Evolutionary conservation across 2,329 filamentous ascomycete species (phyloP), one percentile per base, ranked within the genome.

Genomic region (Fusarium buxicola): DNA sequence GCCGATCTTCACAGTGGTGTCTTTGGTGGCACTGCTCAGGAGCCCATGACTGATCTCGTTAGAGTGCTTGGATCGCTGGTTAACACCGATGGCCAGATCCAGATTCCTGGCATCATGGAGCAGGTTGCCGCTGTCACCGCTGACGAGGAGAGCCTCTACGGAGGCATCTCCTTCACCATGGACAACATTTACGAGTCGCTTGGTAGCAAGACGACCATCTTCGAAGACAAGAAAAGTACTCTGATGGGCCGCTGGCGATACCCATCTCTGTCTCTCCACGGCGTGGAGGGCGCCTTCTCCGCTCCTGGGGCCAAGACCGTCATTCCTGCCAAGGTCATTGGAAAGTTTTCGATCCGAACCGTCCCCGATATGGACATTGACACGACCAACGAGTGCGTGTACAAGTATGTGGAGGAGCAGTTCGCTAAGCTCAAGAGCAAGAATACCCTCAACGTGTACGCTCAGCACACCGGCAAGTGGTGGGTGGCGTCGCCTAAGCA

Each of bases 401-500:
- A 88, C 81, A 89, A 91, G 76, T 91, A 94, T 76, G 85, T 98
- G 65, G 86, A 94, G 74, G 88, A 91, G 65, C 88, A 91, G 68
- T 97, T 96, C 76, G 89, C 90, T 70, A 92, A 93, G 79, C 85
- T 98, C 30, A 86, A 87, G 66, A 95, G 90, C 79, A 99, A 99
- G 85, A 99, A 99, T 83, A 93, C 84, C 13, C 78, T 96, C 74
- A 91, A 92, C 71, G 89, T 93, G 49, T 88, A 84, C 74, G 84
- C 94, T 56, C 89, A 94, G 79, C 95, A 99, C 82, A 89, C 89
- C 58, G 95, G 95, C 69, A 97, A 97, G 81, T 99, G 95, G 95
- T 99, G 95, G 95, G 93, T 96, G 43, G 93, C 96, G 41, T 94
- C 91, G 74, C 94, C 95, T 27, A 95, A 96, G 81, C 94, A 99